Evolutionary conservation across 495 filamentous ascomycete species (phyloP).

Genomic region (Penicillium crystallinum): DNA sequence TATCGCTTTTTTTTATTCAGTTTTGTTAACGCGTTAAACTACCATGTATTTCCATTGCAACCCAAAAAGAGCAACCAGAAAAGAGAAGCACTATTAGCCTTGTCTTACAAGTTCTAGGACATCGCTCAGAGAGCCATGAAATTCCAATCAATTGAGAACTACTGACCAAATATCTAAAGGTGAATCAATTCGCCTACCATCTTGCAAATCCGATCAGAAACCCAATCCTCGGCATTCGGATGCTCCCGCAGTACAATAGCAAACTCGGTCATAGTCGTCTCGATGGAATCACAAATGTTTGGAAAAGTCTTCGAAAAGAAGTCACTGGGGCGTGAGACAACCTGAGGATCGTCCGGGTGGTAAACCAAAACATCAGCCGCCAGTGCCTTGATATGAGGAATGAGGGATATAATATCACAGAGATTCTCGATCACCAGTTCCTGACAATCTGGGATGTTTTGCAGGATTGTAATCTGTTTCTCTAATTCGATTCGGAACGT

Average conservation of each 20-base stretch:
- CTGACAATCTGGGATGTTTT: background rate
- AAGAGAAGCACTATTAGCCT: no score
- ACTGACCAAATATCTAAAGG: no score
- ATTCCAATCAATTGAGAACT: no score
- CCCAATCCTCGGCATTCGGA: background rate
- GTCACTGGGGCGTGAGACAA: background rate
- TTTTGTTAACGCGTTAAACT: no score
- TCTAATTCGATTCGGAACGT: background rate
- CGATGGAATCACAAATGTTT: background rate
- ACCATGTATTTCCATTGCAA: no score
- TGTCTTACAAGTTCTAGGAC: background rate
- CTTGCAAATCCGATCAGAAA: no score
- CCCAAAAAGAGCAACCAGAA: no score
- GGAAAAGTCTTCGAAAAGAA: no score
- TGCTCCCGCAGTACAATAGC: background rate
- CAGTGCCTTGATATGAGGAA: background rate
- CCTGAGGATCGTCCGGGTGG: background rate
- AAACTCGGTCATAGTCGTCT: background rate
- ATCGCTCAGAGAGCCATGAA: background rate
- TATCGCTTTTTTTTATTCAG: no score
- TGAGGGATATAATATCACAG: no score
- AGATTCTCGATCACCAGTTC: background rate
- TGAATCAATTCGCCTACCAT: no score
- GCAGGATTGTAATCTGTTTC: background rate
- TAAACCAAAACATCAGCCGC: background rate